Evolutionary conservation across 1,284 basidiomycete genomes (phyloP).

Genomic region (Ustilago tritici): DNA sequence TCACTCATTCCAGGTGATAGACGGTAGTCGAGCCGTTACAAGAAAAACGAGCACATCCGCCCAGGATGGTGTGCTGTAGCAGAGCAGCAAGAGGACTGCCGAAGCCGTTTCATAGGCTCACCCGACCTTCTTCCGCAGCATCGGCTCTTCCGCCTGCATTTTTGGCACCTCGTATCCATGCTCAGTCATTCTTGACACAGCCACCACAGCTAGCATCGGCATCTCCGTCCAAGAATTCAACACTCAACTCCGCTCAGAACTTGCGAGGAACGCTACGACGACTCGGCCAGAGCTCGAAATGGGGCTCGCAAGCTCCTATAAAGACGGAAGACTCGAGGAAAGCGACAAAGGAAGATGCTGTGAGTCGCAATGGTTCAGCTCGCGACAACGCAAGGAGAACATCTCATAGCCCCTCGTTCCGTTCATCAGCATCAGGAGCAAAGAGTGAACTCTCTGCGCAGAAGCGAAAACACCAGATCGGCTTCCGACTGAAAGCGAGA

Average conservation of each 20-base stretch:
- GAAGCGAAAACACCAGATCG: conserved; percentile 5
- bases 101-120: conserved; percentile 6
- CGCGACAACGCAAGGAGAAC: background rate
- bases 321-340: background rate
- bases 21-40: background rate
- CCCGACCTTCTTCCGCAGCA: background rate
- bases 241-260: conserved; percentile 25
- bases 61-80: conserved; percentile 19
- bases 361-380: background rate
- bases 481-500: conserved; percentile 30
- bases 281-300: conserved; percentile 19
- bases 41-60: background rate
- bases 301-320: conserved; percentile 13
- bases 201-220: background rate
- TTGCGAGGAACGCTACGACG: conserved; percentile 24
- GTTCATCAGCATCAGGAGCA: background rate
- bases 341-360: background rate
- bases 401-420: background rate
- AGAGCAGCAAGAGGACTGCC: conserved; percentile 20
- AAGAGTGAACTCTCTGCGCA: background rate
- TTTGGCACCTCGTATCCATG: conserved; percentile 20
- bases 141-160: conserved; percentile 22
- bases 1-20: background rate
- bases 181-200: conserved; percentile 15
- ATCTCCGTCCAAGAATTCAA: conserved; percentile 3